phyloP scores from a whole-genome alignment of 192 early-diverging fungal genomes.

The Backusella morwellensis region DNA sequence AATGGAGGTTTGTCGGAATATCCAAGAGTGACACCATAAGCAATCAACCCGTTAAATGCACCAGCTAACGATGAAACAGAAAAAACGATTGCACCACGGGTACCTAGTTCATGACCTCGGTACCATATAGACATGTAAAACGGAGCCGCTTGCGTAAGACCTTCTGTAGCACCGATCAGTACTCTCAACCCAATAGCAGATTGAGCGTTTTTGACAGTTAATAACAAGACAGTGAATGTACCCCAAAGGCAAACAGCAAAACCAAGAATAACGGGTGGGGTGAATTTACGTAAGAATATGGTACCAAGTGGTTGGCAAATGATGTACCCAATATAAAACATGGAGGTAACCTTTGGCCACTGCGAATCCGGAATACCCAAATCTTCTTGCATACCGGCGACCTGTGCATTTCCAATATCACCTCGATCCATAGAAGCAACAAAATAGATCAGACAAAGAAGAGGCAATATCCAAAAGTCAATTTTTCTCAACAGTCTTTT shows the following conservation, averaged over 20 bases:
- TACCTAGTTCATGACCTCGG: slow-evolving; percentile 2
- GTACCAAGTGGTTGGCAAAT: slow-evolving; percentile 10
- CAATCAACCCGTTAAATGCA: slow-evolving; percentile 18
- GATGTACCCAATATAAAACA: background rate
- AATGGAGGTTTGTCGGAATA: background rate
- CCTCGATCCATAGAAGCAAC: slow-evolving; percentile 13
- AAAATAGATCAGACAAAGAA: slow-evolving; percentile 9
- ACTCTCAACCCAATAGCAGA: slow-evolving; percentile 12
- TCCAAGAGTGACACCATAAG: slow-evolving; percentile 39
- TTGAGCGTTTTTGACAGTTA: slow-evolving; percentile 8
- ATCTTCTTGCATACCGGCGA: slow-evolving; percentile 21
- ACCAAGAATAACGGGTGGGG: slow-evolving; percentile 2
- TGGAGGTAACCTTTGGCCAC: background rate
- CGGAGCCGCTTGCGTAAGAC: slow-evolving; percentile 11
- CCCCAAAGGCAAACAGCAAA: slow-evolving; percentile 15
- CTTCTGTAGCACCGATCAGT: slow-evolving; percentile 3
- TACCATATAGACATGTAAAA: slow-evolving; percentile 19
- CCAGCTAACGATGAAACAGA: slow-evolving; percentile 11
- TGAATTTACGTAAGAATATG: slow-evolving; percentile 8
- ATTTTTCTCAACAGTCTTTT: slow-evolving; percentile 12
- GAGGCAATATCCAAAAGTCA: slow-evolving; percentile 18
- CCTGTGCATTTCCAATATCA: slow-evolving; percentile 20
- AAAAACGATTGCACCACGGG: slow-evolving; percentile 16
- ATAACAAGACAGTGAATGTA: slow-evolving; percentile 6
- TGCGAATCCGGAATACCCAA: background rate